Conservation (phyloP, 805 yeast species). For the Teunomyces tritomae region DNA sequence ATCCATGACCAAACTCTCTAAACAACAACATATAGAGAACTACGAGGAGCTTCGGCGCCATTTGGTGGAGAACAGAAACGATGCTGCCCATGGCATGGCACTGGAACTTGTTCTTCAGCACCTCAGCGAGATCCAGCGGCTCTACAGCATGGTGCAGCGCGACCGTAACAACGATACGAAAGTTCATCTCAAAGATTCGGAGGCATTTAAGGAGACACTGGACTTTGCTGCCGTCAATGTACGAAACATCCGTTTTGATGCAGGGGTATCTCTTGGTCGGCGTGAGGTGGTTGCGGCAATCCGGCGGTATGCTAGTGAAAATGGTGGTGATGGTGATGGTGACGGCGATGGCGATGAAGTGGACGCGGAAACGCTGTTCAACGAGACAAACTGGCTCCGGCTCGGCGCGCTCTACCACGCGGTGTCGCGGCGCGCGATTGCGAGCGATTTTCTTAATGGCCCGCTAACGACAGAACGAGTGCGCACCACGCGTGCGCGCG, state of each 20-base stretch:
- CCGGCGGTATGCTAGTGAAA: slow-evolving; percentile 26
- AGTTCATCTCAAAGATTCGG: slow-evolving; percentile 53
- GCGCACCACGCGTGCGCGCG: slow-evolving; percentile 31
- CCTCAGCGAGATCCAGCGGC: slow-evolving; percentile 43
- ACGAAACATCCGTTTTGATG: slow-evolving; percentile 53
- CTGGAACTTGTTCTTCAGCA: slow-evolving; percentile 45
- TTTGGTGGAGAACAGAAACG: slow-evolving; percentile 39
- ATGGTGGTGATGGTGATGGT: slow-evolving; percentile 8
- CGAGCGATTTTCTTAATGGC: slow-evolving; percentile 65
- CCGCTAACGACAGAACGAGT: slow-evolving; percentile 64
- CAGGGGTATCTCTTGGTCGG: slow-evolving; percentile 48
- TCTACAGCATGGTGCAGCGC: slow-evolving; percentile 43
- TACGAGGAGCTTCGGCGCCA: slow-evolving; percentile 29
- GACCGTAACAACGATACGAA: slow-evolving; percentile 33
- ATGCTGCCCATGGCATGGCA: slow-evolving; percentile 59
- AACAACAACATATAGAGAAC: slow-evolving; percentile 10
- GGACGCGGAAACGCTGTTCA: slow-evolving; percentile 32
- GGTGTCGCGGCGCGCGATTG: slow-evolving; percentile 45
- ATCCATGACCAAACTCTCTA: slow-evolving; percentile 3
- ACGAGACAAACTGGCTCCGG: slow-evolving; percentile 55
- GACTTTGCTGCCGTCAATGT: slow-evolving; percentile 64
- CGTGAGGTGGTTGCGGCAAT: slow-evolving; percentile 44
- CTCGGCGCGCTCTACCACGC: slow-evolving; percentile 53
- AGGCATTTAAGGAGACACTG: slow-evolving; percentile 57
- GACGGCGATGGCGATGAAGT: slow-evolving; percentile 10